Conservation (phyloP, 2,329 filamentous ascomycete genomes). For the Cercospora sojina region DNA sequence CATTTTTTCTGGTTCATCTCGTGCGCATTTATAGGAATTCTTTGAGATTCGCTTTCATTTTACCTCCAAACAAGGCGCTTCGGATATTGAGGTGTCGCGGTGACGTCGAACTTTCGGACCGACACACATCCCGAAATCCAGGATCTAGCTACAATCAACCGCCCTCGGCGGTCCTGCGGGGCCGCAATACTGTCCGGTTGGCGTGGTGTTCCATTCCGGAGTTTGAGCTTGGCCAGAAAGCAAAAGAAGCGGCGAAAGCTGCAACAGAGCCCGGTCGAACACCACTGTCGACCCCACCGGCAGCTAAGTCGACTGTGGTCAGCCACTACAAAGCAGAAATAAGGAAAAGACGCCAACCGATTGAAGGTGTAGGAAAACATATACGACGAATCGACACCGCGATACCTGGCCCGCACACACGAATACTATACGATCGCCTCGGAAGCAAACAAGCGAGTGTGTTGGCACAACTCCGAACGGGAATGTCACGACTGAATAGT, state of each 20-base stretch:
- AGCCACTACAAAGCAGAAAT: background rate
- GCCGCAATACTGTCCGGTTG: background rate
- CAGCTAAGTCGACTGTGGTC: background rate
- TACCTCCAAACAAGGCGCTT: too few species aligned
- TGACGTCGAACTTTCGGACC: too few species aligned
- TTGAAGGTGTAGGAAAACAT: background rate
- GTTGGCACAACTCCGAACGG: background rate
- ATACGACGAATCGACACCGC: background rate
- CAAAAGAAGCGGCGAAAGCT: background rate
- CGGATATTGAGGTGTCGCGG: too few species aligned
- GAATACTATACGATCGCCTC: background rate
- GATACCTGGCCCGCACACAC: background rate
- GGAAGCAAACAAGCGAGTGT: background rate
- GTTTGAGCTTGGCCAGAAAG: background rate
- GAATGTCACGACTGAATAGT: background rate
- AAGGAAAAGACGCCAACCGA: background rate
- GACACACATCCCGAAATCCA: too few species aligned
- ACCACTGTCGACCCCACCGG: background rate
- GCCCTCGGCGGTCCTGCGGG: too few species aligned
- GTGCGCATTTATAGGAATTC: too few species aligned
- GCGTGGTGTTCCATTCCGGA: background rate
- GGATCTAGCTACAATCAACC: too few species aligned
- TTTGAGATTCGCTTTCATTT: too few species aligned
- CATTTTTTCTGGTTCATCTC: too few species aligned
- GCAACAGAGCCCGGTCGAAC: too few species aligned